Conservation (phyloP, 106 monocot species). For the Allium cepa region DNA sequence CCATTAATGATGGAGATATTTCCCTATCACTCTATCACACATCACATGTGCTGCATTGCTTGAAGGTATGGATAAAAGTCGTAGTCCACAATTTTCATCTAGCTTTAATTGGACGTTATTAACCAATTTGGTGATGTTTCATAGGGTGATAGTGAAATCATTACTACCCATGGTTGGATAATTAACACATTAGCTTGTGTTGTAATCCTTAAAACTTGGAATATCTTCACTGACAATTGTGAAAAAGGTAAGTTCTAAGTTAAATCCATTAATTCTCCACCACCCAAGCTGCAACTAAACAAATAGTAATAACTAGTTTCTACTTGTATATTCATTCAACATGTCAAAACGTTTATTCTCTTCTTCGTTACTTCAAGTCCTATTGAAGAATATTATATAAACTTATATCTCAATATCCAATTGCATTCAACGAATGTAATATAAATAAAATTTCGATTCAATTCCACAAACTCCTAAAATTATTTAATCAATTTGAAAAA, state of each 20-base stretch:
- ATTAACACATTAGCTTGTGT: constrained; percentile 93
- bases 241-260: constrained; percentile 18
- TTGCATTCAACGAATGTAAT: no score
- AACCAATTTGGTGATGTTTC: constrained; percentile 81
- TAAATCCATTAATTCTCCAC: no score
- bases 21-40: constrained; percentile 87
- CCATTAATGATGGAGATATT: constrained; percentile 84
- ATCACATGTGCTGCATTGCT: constrained; percentile 79
- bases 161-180: constrained; percentile 71
- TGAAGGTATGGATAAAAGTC: constrained; percentile 14
- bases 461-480: no score
- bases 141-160: constrained; percentile 55
- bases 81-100: constrained; percentile 63
- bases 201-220: constrained; percentile 57
- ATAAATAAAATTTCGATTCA: no score
- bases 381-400: no score
- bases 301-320: no score
- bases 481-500: no score
- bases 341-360: no score
- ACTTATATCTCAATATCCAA: no score
- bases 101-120: constrained; percentile 62
- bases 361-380: no score
- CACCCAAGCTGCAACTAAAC: no score
- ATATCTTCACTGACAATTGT: constrained; percentile 28
- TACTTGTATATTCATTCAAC: no score